phyloP scores from a whole-genome alignment of 2,329 filamentous ascomycete species.

The Fusarium pseudoanthophilum region DNA sequence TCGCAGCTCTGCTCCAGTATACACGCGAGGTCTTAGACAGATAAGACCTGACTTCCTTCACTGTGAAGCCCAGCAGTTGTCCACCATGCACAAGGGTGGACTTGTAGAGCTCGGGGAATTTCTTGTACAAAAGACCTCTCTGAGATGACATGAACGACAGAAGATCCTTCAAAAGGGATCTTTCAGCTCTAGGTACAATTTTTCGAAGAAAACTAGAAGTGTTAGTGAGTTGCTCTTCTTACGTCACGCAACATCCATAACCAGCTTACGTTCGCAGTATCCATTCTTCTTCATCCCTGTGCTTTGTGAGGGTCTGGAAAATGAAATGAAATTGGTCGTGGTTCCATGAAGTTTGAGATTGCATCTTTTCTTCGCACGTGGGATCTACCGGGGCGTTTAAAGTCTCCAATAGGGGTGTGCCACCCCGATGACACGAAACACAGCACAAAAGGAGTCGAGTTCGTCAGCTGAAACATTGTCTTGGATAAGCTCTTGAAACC shows the following conservation, averaged over 20 bases:
- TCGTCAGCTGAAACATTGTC: not conserved
- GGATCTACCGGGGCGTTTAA: slow-evolving; percentile 7
- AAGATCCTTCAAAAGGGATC: not conserved
- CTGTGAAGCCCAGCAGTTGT: not conserved
- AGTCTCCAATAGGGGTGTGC: not conserved
- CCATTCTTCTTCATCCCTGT: not conserved
- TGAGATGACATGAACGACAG: not conserved
- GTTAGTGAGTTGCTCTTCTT: not conserved
- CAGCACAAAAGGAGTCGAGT: not conserved
- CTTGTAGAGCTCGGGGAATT: not conserved
- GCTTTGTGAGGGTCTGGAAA: not conserved
- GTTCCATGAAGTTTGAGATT: not conserved
- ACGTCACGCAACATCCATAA: not conserved
- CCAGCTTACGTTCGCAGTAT: not conserved
- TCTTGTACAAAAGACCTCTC: not conserved
- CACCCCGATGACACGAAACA: not conserved
- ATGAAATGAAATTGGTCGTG: not conserved
- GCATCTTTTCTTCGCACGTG: slow-evolving; percentile 2
- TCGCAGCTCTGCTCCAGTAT: slow-evolving; percentile 13
- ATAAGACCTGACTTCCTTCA: not conserved
- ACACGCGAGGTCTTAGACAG: no score
- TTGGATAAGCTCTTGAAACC: not conserved
- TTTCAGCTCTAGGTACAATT: not conserved
- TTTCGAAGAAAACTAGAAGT: not conserved
- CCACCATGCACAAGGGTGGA: not conserved